A percentile compares a stretch with the other conserved stretches of the same genome.
Evolutionary conservation across 176 grass and related monocot genomes (phyloP).

Genomic region (Oryza glumipatula): DNA sequence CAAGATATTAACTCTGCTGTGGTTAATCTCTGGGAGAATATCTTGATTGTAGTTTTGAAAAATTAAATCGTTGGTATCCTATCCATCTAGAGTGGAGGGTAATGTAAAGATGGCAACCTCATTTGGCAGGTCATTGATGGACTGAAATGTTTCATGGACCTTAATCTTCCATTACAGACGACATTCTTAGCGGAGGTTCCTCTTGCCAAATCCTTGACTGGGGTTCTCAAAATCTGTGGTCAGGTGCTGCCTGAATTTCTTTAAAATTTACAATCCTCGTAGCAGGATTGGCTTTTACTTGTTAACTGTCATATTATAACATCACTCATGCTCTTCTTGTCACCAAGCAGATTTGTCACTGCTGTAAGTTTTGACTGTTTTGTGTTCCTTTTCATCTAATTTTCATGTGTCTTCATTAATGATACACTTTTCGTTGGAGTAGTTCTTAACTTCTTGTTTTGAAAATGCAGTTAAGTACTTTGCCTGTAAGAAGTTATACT

Average conservation of each 20-base stretch:
- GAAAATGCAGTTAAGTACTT: not conserved
- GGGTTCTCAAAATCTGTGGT: slow-evolving; percentile 58
- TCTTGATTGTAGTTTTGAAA: too few species aligned
- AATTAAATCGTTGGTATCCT: too few species aligned
- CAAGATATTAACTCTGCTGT: too few species aligned
- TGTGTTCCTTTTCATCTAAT: not conserved
- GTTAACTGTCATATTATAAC: not conserved
- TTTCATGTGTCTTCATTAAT: not conserved
- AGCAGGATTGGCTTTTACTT: not conserved
- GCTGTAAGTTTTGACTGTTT: not conserved
- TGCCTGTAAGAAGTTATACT: not conserved
- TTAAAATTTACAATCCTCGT: slow-evolving; percentile 27
- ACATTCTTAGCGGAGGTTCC: slow-evolving; percentile 55
- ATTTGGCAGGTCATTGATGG: slow-evolving; percentile 77
- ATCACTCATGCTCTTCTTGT: not conserved
- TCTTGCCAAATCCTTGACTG: slow-evolving; percentile 52
- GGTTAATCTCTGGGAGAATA: too few species aligned
- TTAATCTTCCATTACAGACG: slow-evolving; percentile 49
- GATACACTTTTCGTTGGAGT: not conserved
- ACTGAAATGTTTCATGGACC: slow-evolving; percentile 52
- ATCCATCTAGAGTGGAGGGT: not conserved
- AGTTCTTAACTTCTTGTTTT: not conserved
- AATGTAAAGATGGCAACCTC: not conserved
- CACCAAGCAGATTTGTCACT: slow-evolving; percentile 30
- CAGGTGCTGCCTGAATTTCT: slow-evolving; percentile 60